phyloP scores from a whole-genome alignment of 805 yeast species.

The Candida ulmi region DNA sequence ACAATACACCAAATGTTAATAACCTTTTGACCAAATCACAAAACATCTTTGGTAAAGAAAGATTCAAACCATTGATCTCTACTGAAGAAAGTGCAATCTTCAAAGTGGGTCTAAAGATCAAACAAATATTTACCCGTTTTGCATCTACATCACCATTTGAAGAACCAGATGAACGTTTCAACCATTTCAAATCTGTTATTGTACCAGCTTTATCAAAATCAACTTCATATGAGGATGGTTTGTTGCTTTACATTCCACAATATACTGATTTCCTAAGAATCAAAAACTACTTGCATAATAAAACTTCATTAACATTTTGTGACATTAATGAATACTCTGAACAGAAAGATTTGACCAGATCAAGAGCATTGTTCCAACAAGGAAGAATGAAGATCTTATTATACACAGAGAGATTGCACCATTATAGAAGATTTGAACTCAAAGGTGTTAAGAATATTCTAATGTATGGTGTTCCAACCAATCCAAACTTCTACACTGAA shows the following conservation, averaged over 20 bases:
- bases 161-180: conserved; percentile 82
- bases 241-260: conserved; percentile 75
- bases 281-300: conserved; percentile 51
- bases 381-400: conserved; percentile 62
- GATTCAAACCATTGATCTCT: conserved; percentile 42
- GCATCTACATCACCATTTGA: conserved; percentile 46
- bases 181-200: conserved; percentile 66
- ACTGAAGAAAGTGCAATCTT: conserved; percentile 52
- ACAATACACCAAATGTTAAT: conserved; percentile 75
- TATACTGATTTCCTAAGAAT: conserved; percentile 82
- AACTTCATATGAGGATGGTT: conserved; percentile 64
- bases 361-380: conserved; percentile 63
- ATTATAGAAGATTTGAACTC: conserved; percentile 79
- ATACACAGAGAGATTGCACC: conserved; percentile 94
- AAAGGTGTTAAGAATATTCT: conserved; percentile 79
- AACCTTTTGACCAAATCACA: conserved; percentile 45
- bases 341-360: conserved; percentile 63
- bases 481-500: conserved; percentile 80
- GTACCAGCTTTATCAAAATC: conserved; percentile 64
- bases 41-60: conserved; percentile 57
- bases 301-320: conserved; percentile 60
- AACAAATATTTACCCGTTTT: conserved; percentile 69
- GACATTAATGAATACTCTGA: conserved; percentile 80
- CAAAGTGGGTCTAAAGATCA: conserved; percentile 59
- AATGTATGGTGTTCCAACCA: conserved; percentile 79